Conservation (phyloP, 768 basidiomycete species). For the Phlegmacium glaucopus region DNA sequence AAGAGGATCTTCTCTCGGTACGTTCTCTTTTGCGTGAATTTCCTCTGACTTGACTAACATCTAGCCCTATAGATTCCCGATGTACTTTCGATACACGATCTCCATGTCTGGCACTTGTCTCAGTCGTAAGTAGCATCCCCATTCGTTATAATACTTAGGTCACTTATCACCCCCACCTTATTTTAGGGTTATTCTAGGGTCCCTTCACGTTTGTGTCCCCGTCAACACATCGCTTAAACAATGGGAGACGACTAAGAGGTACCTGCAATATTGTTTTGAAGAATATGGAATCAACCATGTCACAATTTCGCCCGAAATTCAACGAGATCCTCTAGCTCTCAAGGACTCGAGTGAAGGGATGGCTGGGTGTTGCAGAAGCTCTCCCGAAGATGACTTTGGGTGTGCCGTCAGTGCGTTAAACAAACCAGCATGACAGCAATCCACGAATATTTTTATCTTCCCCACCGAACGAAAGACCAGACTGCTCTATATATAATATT, state of each 20-base stretch:
- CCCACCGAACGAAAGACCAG: too few relatives aligned
- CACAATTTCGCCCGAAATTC: constrained; percentile 51
- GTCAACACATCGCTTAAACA: constrained; percentile 41
- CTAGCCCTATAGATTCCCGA: constrained; percentile 33
- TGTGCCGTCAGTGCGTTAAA: constrained; percentile 39
- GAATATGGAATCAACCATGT: constrained; percentile 53
- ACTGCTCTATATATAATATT: too few relatives aligned
- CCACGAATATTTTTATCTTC: too few relatives aligned
- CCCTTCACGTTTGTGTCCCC: constrained; percentile 52
- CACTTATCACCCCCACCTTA: neutral
- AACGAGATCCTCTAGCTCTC: constrained; percentile 28
- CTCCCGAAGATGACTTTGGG: constrained; percentile 39
- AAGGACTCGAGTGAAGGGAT: constrained; percentile 27
- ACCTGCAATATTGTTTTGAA: constrained; percentile 47
- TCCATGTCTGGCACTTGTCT: constrained; percentile 56
- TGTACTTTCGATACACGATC: constrained; percentile 46
- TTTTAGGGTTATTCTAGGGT: constrained; percentile 45
- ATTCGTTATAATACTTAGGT: constrained; percentile 1
- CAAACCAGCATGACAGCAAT: too few relatives aligned
- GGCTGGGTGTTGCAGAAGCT: constrained; percentile 29
- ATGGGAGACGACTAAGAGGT: constrained; percentile 48
- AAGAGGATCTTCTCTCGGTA: constrained; percentile 44
- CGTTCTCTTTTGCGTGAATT: constrained; percentile 11
- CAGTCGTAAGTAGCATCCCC: constrained; percentile 38
- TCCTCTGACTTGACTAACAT: constrained; percentile 1